Percentiles rank a stretch among this genome's conserved stretches.
Conservation (phyloP, 441 rosid genomes). For the Arabidopsis lyrata region DNA sequence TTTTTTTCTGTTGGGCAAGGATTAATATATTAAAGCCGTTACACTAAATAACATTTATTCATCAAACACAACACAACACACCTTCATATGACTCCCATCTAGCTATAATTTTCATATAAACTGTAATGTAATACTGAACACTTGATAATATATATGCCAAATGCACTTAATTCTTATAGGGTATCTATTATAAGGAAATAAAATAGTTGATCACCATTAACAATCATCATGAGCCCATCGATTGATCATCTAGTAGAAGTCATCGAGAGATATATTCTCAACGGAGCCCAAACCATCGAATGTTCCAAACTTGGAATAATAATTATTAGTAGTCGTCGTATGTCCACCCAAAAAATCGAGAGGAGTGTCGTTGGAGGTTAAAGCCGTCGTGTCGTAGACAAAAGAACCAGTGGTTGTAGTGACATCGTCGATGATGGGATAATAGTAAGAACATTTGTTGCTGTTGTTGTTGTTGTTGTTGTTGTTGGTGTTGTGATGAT, state of each 20-base stretch:
- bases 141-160: conserved; percentile 31
- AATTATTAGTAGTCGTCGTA: conserved; percentile 45
- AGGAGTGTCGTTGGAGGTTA: conserved; percentile 70
- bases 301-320: conserved; percentile 60
- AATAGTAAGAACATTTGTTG: conserved; percentile 52
- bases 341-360: conserved; percentile 92
- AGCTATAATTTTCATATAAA: conserved; percentile 33
- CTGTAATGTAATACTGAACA: conserved; percentile 31
- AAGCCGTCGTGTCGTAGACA: conserved; percentile 77
- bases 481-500: conserved; percentile 34
- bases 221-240: conserved; percentile 30
- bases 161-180: conserved; percentile 16
- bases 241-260: conserved; percentile 56
- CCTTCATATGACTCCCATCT: conserved; percentile 6
- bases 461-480: conserved; percentile 34
- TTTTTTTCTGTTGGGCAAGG: conserved; percentile 10
- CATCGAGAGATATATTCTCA: conserved; percentile 81
- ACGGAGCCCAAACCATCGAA: conserved; percentile 79
- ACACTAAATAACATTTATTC: conserved; percentile 40
- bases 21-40: conserved; percentile 25
- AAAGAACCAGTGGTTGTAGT: conserved; percentile 54
- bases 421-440: conserved; percentile 54
- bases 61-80: conserved; percentile 16
- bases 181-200: neutral
- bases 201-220: conserved; percentile 27